phyloP scores from a whole-genome alignment of 495 filamentous ascomycete genomes.

The Penicillium simplicissimum region DNA sequence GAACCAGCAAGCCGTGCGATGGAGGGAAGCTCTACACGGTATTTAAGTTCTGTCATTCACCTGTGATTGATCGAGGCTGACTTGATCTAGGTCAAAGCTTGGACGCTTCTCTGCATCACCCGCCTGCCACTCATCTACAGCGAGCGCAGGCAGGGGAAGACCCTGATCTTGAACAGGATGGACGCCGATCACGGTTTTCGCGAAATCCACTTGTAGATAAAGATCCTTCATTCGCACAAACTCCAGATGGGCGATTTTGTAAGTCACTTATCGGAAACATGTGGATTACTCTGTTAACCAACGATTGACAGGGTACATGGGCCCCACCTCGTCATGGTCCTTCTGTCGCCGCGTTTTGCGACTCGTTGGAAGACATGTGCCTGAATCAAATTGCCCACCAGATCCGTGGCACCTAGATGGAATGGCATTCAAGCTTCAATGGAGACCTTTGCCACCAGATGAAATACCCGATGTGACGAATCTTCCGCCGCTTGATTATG shows the following conservation, averaged over 20 bases:
- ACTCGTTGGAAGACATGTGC: slow-evolving; percentile 30
- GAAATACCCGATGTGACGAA: slow-evolving; percentile 36
- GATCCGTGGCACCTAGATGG: slow-evolving; percentile 40
- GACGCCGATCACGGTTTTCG: slow-evolving; percentile 25
- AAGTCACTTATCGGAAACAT: neutral
- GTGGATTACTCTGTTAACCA: neutral
- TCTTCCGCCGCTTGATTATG: slow-evolving; percentile 39
- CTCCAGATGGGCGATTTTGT: slow-evolving; percentile 35
- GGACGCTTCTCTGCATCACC: neutral
- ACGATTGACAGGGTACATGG: slow-evolving; percentile 30
- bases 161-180: slow-evolving; percentile 19
- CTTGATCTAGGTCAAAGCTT: slow-evolving; percentile 7
- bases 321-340: slow-evolving; percentile 38
- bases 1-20: slow-evolving; percentile 4
- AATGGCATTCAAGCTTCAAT: slow-evolving; percentile 38
- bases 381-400: slow-evolving; percentile 28
- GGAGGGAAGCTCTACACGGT: slow-evolving; percentile 13
- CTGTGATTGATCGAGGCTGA: neutral
- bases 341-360: slow-evolving; percentile 35
- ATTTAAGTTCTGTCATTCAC: neutral
- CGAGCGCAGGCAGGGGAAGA: slow-evolving; percentile 2
- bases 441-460: slow-evolving; percentile 32
- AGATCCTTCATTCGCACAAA: slow-evolving; percentile 31
- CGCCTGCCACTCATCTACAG: slow-evolving; percentile 4
- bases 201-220: slow-evolving; percentile 34